Evolutionary conservation across 106 monocot species (phyloP), one percentile per base, ranked within the genome.

Genomic region (Acanthochlamys bracteata): DNA sequence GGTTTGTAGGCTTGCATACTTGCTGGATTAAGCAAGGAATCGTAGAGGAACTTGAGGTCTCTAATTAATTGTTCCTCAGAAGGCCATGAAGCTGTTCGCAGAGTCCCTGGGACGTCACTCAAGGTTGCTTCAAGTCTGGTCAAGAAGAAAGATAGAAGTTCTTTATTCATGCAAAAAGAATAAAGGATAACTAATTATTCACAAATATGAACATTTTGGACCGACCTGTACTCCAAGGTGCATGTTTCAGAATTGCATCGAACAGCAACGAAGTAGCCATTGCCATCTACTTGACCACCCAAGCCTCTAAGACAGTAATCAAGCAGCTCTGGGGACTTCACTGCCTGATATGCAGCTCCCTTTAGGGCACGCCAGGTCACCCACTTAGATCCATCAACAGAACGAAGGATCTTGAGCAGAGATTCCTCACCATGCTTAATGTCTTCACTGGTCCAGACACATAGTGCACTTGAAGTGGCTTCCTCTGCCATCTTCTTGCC

Each of bases 191-290:
- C 17, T 17, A 49, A 49, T 4, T 49, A 1, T 17, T 49, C 7
- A 9, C 7, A 13, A 14, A 49, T 49, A 14, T 4, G 10, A 49
- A 2, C 17, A 4, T 49, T 12, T 1, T 14, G 17, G 49, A 49
- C 49, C 21, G 22, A 90, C 94, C 90, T 83, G 78, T 76, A 95
- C 63, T 90, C 90, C 4, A 90, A 46, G 8, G 74, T 17, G 27
- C 60, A 73, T 0, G 73, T 73, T 20, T 80, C 78, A 7, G 73
- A 60, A 59, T 90, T 90, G 71, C 75, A 82, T 45, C 75, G 41
- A 4, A 67, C 76, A 27, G 63, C 67, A 10, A 94, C 77, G 1
- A 73, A 63, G 57, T 53, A 16, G 10, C 68, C 66, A 55, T 90
- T 82, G 39, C 54, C 68, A 0, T 21, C 27, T 15, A 46, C 7